Evolutionary conservation across 768 basidiomycete species (phyloP), one percentile per base, ranked within the genome.

Genomic region (Macrolepiota dolichaula): DNA sequence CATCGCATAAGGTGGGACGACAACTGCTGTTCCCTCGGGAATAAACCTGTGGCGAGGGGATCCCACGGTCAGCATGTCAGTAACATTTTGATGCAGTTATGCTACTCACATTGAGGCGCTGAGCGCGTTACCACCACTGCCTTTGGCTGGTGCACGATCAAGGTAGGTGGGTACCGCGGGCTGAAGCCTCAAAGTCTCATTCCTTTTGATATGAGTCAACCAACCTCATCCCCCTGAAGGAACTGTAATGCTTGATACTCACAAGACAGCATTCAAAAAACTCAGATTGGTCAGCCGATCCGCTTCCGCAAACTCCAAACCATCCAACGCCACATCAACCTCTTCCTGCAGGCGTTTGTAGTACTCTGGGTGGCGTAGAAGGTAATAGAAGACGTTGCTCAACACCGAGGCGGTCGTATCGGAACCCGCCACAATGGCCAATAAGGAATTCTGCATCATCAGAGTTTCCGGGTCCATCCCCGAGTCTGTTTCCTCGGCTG

Each of bases 241-340:
- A 17, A 1, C 2, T 7, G 19, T 5, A 46, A n/a, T 17, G 27
- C 7, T 1, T 6, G 1, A 25, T 9, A 71, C 74, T 36, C 59
- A 77, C 76, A 77, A 70, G 24, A 73, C 70, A 4, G 73, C 76
- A 55, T 76, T 76, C 37, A 75, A 53, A 35, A 73, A 70, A 38
- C 64, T 68, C 46, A 72, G 44, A 4, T 63, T 59, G 12, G 67
- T 66, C 6, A 73, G 65, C 25, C 62, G 62, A 10, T 67, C 64
- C 19, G 51, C 51, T 57, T 71, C 70, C n/a, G 62, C 54, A 13
- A 64, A 62, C 15, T 57, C 25, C 22, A 32, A 38, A 22, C 13
- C 17, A 5, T 60, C 62, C 47, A 67, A 61, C 1, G 58, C 57
- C 3, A 38, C 36, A 49, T 74, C 73, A 7, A 76, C 55, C 51